phyloP scores from a whole-genome alignment of 2,329 filamentous ascomycete genomes.

The Camillea tinctor region DNA sequence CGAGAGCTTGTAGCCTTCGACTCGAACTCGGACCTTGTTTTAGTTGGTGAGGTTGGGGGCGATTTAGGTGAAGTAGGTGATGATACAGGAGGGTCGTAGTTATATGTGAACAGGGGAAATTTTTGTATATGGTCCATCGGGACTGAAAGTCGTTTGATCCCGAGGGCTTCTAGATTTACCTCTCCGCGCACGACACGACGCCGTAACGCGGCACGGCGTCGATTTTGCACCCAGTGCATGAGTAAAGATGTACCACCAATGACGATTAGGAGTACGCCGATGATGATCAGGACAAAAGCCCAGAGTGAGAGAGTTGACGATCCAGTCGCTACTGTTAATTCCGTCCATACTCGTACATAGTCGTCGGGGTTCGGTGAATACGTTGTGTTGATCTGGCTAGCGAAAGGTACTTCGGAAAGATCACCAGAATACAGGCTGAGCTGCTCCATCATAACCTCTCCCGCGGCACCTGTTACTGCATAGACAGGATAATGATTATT shows the following conservation, averaged over 20 bases:
- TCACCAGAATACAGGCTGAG: conserved; percentile 77
- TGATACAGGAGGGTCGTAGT: conserved; percentile 48
- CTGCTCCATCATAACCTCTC: conserved; percentile 66
- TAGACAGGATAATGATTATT: conserved; percentile 78
- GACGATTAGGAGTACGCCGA: conserved; percentile 68
- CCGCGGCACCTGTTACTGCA: conserved; percentile 69
- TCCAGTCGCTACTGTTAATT: conserved; percentile 47
- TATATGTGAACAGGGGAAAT: conserved; percentile 79
- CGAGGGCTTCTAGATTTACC: conserved; percentile 81
- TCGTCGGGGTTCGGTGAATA: conserved; percentile 57
- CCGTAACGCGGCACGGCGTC: conserved; percentile 65
- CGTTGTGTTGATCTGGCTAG: conserved; percentile 52
- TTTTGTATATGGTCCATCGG: conserved; percentile 68
- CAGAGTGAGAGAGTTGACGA: conserved; percentile 69
- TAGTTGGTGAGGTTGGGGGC: conserved; percentile 26
- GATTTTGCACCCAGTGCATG: conserved; percentile 77
- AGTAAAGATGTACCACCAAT: conserved; percentile 64
- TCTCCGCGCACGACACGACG: conserved; percentile 74
- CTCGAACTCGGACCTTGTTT: conserved; percentile 21
- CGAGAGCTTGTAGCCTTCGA: conserved; percentile 17
- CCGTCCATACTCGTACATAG: conserved; percentile 60
- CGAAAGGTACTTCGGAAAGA: conserved; percentile 59
- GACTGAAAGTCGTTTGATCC: conserved; percentile 78
- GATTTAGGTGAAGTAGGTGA: conserved; percentile 38
- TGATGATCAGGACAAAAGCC: conserved; percentile 72